Evolutionary conservation across 495 filamentous ascomycete genomes (phyloP).

Genomic region (Talaromyces proteolyticus): DNA sequence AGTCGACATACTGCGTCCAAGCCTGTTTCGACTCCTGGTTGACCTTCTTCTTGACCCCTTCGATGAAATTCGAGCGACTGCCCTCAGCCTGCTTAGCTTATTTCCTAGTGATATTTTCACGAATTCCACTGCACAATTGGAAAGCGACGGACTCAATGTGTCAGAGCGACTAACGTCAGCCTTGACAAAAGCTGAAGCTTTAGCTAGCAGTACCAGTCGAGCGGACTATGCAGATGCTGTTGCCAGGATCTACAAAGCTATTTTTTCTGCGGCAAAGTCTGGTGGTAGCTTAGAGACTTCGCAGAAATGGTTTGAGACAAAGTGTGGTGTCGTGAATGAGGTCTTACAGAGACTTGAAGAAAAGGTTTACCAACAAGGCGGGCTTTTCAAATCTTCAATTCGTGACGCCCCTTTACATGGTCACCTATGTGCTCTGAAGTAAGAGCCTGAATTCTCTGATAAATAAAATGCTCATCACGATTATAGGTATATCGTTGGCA

Average conservation of each 20-base stretch:
- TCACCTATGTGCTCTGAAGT: slow-evolving; percentile 60
- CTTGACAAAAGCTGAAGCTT: slow-evolving; percentile 28
- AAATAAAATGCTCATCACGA: too few relatives aligned
- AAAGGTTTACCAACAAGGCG: slow-evolving; percentile 48
- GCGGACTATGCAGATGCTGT: slow-evolving; percentile 85
- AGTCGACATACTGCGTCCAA: slow-evolving; percentile 48
- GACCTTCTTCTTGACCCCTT: slow-evolving; percentile 85
- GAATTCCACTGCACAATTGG: slow-evolving; percentile 4
- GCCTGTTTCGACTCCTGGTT: slow-evolving; percentile 48
- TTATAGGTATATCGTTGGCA: slow-evolving; percentile 39
- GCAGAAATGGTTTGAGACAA: slow-evolving; percentile 29
- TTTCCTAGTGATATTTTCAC: slow-evolving; percentile 26
- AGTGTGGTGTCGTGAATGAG: slow-evolving; percentile 35
- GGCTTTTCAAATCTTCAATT: slow-evolving; percentile 54
- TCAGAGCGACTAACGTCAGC: slow-evolving; percentile 22
- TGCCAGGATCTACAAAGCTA: slow-evolving; percentile 53
- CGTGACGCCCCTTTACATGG: slow-evolving; percentile 65
- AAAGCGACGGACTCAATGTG: not conserved
- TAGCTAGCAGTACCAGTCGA: slow-evolving; percentile 66
- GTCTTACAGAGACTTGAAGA: slow-evolving; percentile 46
- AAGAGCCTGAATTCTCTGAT: too few relatives aligned
- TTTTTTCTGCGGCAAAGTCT: slow-evolving; percentile 35
- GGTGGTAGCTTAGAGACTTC: slow-evolving; percentile 1
- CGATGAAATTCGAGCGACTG: slow-evolving; percentile 75
- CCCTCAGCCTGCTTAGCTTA: slow-evolving; percentile 53